A percentile compares a stretch with the other conserved stretches of the same genome.
phyloP scores from a whole-genome alignment of 441 rosid genomes.

The Syzygium syzygioides region DNA sequence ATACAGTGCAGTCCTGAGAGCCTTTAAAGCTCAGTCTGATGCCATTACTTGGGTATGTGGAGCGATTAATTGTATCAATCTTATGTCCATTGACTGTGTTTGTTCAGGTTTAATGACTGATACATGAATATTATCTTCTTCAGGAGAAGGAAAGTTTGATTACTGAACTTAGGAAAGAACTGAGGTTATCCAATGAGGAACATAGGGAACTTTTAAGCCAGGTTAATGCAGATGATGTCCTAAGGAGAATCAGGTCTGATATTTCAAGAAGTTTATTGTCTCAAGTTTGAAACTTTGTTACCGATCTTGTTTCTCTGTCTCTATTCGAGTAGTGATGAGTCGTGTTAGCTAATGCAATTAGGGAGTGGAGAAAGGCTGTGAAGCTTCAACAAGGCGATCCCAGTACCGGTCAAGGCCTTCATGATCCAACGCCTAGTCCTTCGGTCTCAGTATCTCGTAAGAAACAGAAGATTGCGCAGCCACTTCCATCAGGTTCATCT shows the following conservation, averaged over 20 bases:
- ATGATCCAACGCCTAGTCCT: conserved; percentile 76
- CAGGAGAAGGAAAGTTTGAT: conserved; percentile 98
- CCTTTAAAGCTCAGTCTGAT: conserved; percentile 99
- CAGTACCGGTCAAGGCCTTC: conserved; percentile 56
- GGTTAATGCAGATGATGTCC: conserved; percentile 85
- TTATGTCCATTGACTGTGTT: not conserved
- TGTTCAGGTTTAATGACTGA: not conserved
- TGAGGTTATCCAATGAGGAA: conserved; percentile 97
- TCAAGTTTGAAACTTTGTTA: conserved; percentile 3
- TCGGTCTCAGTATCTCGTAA: conserved; percentile 90
- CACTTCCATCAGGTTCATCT: conserved; percentile 13
- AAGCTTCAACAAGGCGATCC: conserved; percentile 65
- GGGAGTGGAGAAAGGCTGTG: conserved; percentile 92
- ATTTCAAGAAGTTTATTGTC: not conserved
- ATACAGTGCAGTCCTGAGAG: conserved; percentile 81
- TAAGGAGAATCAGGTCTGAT: conserved; percentile 76
- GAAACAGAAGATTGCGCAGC: conserved; percentile 78
- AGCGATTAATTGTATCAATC: not conserved
- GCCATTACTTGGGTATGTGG: conserved; percentile 88
- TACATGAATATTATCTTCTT: conserved; percentile 1
- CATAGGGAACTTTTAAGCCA: conserved; percentile 81
- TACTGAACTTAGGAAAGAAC: conserved; percentile 94
- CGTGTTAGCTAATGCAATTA: conserved; percentile 18
- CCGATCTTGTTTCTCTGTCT: conserved; percentile 10
- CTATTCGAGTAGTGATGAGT: not conserved